A percentile compares a stretch with the other conserved stretches of the same genome.
Evolutionary conservation across 352 stramenopile species (phyloP).

Genomic region (Globisporangium alternatum): DNA sequence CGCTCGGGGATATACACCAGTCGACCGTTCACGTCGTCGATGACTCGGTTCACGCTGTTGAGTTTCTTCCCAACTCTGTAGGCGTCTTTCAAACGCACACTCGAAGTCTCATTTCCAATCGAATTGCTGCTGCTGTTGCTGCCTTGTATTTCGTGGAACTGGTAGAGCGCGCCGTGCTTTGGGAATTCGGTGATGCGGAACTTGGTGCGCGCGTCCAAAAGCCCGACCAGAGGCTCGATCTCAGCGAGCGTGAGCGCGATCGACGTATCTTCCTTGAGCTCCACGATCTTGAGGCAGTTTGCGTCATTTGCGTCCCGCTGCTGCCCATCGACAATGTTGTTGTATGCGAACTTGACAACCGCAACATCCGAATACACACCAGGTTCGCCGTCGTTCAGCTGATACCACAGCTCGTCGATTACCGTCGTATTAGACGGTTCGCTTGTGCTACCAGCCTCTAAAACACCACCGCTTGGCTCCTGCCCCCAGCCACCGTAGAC

Average conservation of each 20-base stretch:
- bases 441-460: not conserved
- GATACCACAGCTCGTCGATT: conserved; percentile 52
- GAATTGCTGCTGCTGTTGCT: not conserved
- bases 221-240: conserved; percentile 40
- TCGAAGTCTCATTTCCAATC: not conserved
- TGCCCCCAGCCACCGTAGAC: conserved; percentile 30
- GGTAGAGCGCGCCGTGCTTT: conserved; percentile 44
- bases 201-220: conserved; percentile 25
- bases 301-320: not conserved
- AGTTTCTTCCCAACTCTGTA: conserved; percentile 14
- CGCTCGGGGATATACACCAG: conserved; percentile 45
- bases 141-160: conserved; percentile 27
- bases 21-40: conserved; percentile 27
- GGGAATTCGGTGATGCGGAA: conserved; percentile 40
- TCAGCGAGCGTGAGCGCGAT: conserved; percentile 29
- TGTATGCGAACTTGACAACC: conserved; percentile 10
- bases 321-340: conserved; percentile 4
- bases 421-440: not conserved
- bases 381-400: conserved; percentile 40
- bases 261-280: conserved; percentile 57
- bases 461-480: not conserved
- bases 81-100: not conserved
- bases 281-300: conserved; percentile 18
- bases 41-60: not conserved
- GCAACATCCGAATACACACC: conserved; percentile 13